Conservation (phyloP, 768 basidiomycete species). For the Leccinellum rugosiceps region DNA sequence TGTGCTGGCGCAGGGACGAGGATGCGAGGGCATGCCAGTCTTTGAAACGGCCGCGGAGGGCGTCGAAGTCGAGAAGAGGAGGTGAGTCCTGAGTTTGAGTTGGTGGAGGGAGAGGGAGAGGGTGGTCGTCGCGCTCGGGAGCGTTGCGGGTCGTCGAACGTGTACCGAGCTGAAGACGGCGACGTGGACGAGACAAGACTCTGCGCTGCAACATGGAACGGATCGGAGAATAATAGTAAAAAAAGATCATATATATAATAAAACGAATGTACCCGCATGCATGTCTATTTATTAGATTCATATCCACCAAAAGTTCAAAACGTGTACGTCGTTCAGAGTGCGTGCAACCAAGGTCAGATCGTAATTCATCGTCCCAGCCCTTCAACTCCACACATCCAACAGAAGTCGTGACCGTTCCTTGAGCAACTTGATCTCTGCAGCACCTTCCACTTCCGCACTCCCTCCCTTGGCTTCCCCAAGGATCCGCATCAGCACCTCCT, state of each 20-base stretch:
- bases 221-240: neutral
- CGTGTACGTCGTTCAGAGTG: slow-evolving; percentile 8
- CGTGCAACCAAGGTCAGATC: neutral
- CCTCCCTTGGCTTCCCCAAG: slow-evolving; percentile 95
- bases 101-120: neutral
- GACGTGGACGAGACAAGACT: slow-evolving; percentile 10
- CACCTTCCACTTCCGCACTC: slow-evolving; percentile 80
- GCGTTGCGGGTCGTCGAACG: neutral
- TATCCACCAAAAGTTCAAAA: slow-evolving; percentile 6
- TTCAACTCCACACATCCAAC: slow-evolving; percentile 86
- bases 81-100: neutral
- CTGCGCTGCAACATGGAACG: neutral
- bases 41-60: slow-evolving; percentile 36
- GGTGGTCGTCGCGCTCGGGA: neutral
- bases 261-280: neutral
- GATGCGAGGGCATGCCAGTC: slow-evolving; percentile 45
- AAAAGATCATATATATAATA: neutral
- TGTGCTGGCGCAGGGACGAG: slow-evolving; percentile 42
- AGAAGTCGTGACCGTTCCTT: slow-evolving; percentile 90
- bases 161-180: neutral
- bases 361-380: neutral
- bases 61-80: slow-evolving; percentile 22
- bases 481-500: slow-evolving; percentile 79
- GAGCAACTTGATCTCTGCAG: slow-evolving; percentile 87
- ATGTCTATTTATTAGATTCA: slow-evolving; percentile 20